Evolutionary conservation across 2,329 filamentous ascomycete species (phyloP), one percentile per base, ranked within the genome.

Genomic region (Trichoderma afroharzianum): DNA sequence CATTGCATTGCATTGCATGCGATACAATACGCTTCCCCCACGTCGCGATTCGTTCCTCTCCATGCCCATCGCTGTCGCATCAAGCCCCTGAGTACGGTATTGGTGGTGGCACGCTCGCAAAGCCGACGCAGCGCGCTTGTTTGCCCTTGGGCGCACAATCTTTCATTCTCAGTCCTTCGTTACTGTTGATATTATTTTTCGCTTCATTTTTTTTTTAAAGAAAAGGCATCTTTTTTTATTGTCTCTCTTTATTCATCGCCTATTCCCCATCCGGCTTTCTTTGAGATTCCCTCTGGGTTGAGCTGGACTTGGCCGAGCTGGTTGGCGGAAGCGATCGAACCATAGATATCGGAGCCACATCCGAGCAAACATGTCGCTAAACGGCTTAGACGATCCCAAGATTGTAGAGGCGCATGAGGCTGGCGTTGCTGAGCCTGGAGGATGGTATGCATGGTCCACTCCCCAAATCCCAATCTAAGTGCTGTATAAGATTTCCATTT

Each of bases 391-490:
- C 85, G 88, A 90, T 84, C 85, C 88, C 76, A 88, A 90, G 79
- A 88, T 99, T 83, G 89, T 91, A 83, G 93, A 97, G 84, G 94
- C 95, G 78, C 91, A 97, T 83, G 92, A 95, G 79, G 85, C 89
- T 77, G 93, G 93, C 71, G 85, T 91, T 77, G 88, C 88, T 72
- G 96, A 98, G 83, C 90, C 93, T 72, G 95, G 94, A 85, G 95
- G 94, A 91, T 99, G 96, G 96, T 98, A 88, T 82, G 92, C 72
- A 74, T 61, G 33, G 32, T 43, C 33, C 21, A 61, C 61, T 66
- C 3, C 24, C 57, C n/a, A n/a, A n/a, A n/a, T n/a, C 26, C 15
- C 11, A 15, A 9, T n/a, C 12, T 6, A 55, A 32, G 21, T 28
- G 57, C 18, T 32, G 9, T 39, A 24, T 61, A 53, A 58, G 14